These are phyloP conservation scores for Helotiales sp. DNA, from an alignment of 2,329 filamentous ascomycete species.

Conservation along the genomic window DNA sequence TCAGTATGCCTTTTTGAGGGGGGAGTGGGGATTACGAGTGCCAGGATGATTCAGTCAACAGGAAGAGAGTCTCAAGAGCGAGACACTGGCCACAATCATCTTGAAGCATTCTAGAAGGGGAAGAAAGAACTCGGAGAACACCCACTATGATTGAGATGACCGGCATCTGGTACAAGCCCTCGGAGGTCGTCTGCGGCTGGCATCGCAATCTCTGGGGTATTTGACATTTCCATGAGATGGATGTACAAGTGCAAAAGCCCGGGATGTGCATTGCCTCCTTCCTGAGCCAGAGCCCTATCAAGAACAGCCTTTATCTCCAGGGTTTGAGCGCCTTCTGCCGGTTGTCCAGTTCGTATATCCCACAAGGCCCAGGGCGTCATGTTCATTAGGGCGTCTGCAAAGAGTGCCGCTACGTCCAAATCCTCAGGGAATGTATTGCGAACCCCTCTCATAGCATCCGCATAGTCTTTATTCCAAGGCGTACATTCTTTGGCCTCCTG, in stretches of 20 bases:
- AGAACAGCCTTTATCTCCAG: slow-evolving; percentile 63
- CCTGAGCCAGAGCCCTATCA: slow-evolving; percentile 59
- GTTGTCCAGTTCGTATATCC: slow-evolving; percentile 63
- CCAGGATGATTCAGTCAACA: no score
- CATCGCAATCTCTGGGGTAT: slow-evolving; percentile 65
- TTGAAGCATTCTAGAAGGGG: no score
- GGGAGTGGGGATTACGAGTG: no score
- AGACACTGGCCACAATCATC: no score
- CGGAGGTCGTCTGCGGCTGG: slow-evolving; percentile 66
- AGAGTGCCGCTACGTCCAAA: slow-evolving; percentile 67
- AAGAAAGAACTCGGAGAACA: no score
- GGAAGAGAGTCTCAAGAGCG: no score
- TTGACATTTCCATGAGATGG: slow-evolving; percentile 79
- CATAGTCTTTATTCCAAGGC: slow-evolving; percentile 63
- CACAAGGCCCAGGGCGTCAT: slow-evolving; percentile 68
- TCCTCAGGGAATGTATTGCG: slow-evolving; percentile 59
- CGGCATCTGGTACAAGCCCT: slow-evolving; percentile 68
- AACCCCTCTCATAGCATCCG: slow-evolving; percentile 62
- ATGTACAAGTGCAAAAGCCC: slow-evolving; percentile 78
- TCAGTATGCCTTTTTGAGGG: no score
- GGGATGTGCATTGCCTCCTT: slow-evolving; percentile 61
- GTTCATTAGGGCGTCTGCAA: slow-evolving; percentile 69
- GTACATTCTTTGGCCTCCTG: slow-evolving; percentile 54
- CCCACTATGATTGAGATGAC: slow-evolving; percentile 75
- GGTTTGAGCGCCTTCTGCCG: slow-evolving; percentile 59